Base-by-base conservation (phyloP, 371 early-diverging fungal species). In the Mortierella sp. region DNA sequence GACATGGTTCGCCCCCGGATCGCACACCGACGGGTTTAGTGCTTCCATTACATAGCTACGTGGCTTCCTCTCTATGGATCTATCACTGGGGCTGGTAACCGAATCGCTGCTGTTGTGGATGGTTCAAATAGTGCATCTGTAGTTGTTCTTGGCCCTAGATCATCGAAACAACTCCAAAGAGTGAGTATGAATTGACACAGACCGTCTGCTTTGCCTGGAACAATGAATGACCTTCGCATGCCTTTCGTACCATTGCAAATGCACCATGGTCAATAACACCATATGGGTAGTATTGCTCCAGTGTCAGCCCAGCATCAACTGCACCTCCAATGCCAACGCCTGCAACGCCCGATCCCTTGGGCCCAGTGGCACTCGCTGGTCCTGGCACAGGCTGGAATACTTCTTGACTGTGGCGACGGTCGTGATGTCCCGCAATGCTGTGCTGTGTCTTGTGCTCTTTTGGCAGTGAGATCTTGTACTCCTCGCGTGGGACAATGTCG, bases 401-500 rank as follows among this genome's bases (percentile, higher is more conserved):
- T 37, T 63, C 67, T 21, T 72, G 72, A 37, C 72, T 72, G 1
- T 49, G 72, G 22, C 72, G 67, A 28, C 61, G 67, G 22, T 72
- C 72, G n/a, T n/a, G 34, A 24, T 47, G 22, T 25, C 48, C 54
- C 8, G 46, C 47, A n/a, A 58, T 46, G n/a, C 60, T 43, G 44
- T 59, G 54, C 14, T 59, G 67, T 28, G 48, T 21, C 51, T 54
- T 53, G 55, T 70, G 60, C 39, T 72, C 72, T 50, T 72, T 72
- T 14, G 67, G 50, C 16, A 61, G 14, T 39, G 72, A 66, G 25
- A 76, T 48, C 58, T 65, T 68, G 62, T 65, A 76, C 21, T 94
- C 95, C 57, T 96, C 97, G 34, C 97, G 83, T 6, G 99, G 99
- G 16, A 99, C 95, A 80, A 99, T 95, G 79, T 99, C 99, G 64